phyloP scores from a whole-genome alignment of 371 early-diverging fungal species.

The Mucor saturninus region DNA sequence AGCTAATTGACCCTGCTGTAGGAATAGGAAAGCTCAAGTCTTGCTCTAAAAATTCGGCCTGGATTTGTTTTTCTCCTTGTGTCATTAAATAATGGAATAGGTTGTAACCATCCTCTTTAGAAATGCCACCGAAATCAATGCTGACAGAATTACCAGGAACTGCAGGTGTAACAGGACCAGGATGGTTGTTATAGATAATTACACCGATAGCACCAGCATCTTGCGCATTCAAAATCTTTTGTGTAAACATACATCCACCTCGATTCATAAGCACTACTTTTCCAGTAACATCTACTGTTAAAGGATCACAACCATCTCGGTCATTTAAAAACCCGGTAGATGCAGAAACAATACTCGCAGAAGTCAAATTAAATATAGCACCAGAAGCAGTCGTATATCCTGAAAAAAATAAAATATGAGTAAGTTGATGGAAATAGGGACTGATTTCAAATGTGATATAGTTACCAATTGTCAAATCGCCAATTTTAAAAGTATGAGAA shows the following conservation, averaged over 20 bases:
- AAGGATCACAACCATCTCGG: slow-evolving; percentile 56
- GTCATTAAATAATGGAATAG: slow-evolving; percentile 23
- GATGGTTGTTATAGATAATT: slow-evolving; percentile 52
- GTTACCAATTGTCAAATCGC: slow-evolving; percentile 27
- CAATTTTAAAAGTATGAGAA: slow-evolving; percentile 34
- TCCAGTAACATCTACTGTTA: slow-evolving; percentile 37
- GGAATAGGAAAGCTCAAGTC: slow-evolving; percentile 34
- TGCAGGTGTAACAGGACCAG: slow-evolving; percentile 42
- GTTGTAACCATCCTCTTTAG: slow-evolving; percentile 40
- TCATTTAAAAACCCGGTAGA: slow-evolving; percentile 22
- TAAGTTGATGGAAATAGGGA: not conserved
- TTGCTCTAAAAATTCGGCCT: slow-evolving; percentile 24
- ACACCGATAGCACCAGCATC: slow-evolving; percentile 69
- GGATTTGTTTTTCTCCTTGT: not conserved
- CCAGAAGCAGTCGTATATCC: slow-evolving; percentile 39
- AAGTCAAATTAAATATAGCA: slow-evolving; percentile 17
- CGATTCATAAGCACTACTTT: slow-evolving; percentile 63
- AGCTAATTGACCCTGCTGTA: slow-evolving; percentile 45
- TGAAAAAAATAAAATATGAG: not conserved
- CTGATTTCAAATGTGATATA: not conserved
- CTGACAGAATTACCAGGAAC: slow-evolving; percentile 17
- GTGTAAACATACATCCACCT: slow-evolving; percentile 59
- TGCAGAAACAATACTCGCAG: slow-evolving; percentile 27
- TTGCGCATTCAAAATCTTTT: slow-evolving; percentile 55
- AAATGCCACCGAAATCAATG: slow-evolving; percentile 51